These are phyloP conservation scores for Hebeloma cylindrosporum DNA, from an alignment of 768 basidiomycete genomes.

Conservation along the genomic window DNA sequence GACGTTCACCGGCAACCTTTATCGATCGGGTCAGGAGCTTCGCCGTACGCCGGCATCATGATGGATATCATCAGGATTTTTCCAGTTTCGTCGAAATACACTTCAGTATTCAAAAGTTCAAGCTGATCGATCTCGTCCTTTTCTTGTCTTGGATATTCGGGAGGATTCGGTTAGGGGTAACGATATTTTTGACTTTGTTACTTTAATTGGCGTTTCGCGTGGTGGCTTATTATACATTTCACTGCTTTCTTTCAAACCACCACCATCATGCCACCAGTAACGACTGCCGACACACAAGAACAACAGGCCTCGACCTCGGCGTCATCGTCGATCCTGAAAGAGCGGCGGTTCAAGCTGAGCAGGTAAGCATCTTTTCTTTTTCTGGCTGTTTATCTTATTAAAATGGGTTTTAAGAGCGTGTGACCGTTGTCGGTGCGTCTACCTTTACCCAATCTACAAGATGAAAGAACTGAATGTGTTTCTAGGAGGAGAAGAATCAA, in stretches of 20 bases:
- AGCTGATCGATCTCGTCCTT: background rate
- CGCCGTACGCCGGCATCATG: too few relatives aligned
- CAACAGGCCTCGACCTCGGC: conserved; percentile 35
- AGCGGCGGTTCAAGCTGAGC: conserved; percentile 85
- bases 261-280: conserved; percentile 50
- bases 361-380: conserved; percentile 50
- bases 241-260: conserved; percentile 31
- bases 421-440: conserved; percentile 83
- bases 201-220: conserved; percentile 19
- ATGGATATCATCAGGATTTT: too few relatives aligned
- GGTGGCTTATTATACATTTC: conserved; percentile 24
- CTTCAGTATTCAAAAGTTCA: too few relatives aligned
- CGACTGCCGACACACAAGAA: conserved; percentile 43
- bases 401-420: conserved; percentile 59
- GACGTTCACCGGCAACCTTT: too few relatives aligned
- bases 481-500: conserved; percentile 78
- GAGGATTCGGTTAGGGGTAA: conserved; percentile 36
- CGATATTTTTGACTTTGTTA: conserved; percentile 24
- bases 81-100: too few relatives aligned
- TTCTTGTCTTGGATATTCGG: conserved; percentile 25
- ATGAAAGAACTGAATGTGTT: conserved; percentile 6
- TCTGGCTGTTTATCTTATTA: background rate
- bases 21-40: too few relatives aligned
- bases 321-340: conserved; percentile 61
- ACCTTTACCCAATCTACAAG: conserved; percentile 13